A percentile compares a stretch with the other conserved stretches of the same genome.
These are phyloP conservation scores for Sequoiadendron giganteum DNA, from an alignment of 75 land plant species.

Conservation along the genomic window DNA sequence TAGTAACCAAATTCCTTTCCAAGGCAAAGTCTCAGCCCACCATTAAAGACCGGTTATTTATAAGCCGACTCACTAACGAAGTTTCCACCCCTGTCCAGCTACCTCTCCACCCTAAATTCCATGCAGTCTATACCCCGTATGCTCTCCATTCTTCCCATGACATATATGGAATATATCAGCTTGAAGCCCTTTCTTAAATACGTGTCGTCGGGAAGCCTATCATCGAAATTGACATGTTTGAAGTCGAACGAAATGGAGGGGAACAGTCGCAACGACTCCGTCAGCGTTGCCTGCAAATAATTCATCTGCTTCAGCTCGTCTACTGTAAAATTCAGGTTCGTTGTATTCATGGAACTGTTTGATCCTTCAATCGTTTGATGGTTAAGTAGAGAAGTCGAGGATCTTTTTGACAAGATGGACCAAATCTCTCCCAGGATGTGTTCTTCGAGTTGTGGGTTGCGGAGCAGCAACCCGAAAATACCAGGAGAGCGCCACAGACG, in stretches of 20 bases:
- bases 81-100: conserved; percentile 39
- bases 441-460: conserved; percentile 40
- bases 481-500: conserved; percentile 67
- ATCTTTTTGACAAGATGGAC: too few species aligned
- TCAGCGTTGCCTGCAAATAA: conserved; percentile 77
- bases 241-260: conserved; percentile 86
- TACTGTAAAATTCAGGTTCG: conserved; percentile 29
- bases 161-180: conserved; percentile 58
- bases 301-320: conserved; percentile 62
- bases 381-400: too few species aligned
- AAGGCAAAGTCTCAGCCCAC: conserved; percentile 76
- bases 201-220: conserved; percentile 73
- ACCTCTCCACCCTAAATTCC: conserved; percentile 71
- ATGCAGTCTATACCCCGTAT: conserved; percentile 70
- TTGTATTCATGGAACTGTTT: too few species aligned
- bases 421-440: too few species aligned
- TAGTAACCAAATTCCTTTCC: conserved; percentile 81
- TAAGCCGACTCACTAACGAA: conserved; percentile 43
- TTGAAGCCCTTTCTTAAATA: conserved; percentile 51
- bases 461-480: conserved; percentile 58
- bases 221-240: conserved; percentile 53
- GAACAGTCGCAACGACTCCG: conserved; percentile 79
- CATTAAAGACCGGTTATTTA: conserved; percentile 71
- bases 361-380: too few species aligned
- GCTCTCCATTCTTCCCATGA: conserved; percentile 55